phyloP scores from a whole-genome alignment of 306 rosid species.

The Cicer pinnatifidum region DNA sequence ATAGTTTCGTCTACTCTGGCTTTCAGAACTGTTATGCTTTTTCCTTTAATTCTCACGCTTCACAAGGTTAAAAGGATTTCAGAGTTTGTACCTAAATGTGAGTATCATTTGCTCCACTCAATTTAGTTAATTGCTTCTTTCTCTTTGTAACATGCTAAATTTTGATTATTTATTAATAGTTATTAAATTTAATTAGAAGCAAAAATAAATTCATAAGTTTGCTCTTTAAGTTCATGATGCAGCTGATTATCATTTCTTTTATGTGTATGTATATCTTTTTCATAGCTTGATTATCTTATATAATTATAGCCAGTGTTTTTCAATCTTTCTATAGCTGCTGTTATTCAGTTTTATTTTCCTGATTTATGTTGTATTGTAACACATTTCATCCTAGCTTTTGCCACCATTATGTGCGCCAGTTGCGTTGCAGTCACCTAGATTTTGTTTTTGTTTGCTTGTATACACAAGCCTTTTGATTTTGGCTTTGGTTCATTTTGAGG shows the following conservation, averaged over 20 bases:
- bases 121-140: slow-evolving; percentile 26
- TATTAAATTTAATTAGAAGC: background rate
- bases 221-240: slow-evolving; percentile 19
- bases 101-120: slow-evolving; percentile 48
- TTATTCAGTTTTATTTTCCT: background rate
- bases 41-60: slow-evolving; percentile 64
- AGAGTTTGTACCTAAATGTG: slow-evolving; percentile 66
- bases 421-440: background rate
- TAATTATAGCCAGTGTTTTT: background rate
- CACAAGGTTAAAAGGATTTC: slow-evolving; percentile 64
- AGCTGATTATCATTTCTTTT: background rate
- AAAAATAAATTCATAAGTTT: background rate
- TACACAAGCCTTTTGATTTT: slow-evolving; percentile 13
- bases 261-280: background rate
- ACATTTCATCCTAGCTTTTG: background rate
- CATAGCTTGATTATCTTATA: slow-evolving; percentile 34
- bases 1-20: slow-evolving; percentile 72
- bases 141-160: slow-evolving; percentile 8
- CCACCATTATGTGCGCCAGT: slow-evolving; percentile 9
- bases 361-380: background rate
- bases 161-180: background rate
- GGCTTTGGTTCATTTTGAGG: slow-evolving; percentile 28
- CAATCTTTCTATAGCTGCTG: background rate
- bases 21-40: slow-evolving; percentile 65
- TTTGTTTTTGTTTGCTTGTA: slow-evolving; percentile 18